Percentiles rank a stretch among this genome's conserved stretches.
phyloP scores from a whole-genome alignment of 345 rosid species.

The Moricandia arvensis region DNA sequence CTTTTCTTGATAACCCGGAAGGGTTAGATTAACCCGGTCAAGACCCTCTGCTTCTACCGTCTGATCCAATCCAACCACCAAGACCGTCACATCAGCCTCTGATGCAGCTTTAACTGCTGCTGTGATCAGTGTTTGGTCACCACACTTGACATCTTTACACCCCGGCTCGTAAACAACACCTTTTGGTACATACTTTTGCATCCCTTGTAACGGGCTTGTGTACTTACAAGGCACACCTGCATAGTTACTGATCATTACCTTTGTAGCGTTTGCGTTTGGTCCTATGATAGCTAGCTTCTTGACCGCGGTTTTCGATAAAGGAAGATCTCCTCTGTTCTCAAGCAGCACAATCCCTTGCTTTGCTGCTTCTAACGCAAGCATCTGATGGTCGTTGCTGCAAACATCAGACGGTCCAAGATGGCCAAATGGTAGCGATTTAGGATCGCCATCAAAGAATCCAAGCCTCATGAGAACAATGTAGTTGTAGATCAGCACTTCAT shows the following conservation, averaged over 20 bases:
- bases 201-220: slow-evolving; percentile 48
- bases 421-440: slow-evolving; percentile 37
- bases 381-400: slow-evolving; percentile 38
- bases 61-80: slow-evolving; percentile 49
- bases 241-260: slow-evolving; percentile 57
- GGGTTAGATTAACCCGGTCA: slow-evolving; percentile 50
- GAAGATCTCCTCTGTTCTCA: slow-evolving; percentile 50
- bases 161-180: slow-evolving; percentile 40
- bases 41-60: slow-evolving; percentile 53
- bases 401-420: slow-evolving; percentile 34
- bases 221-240: slow-evolving; percentile 59
- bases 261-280: slow-evolving; percentile 56
- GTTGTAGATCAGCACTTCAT: slow-evolving; percentile 33
- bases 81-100: slow-evolving; percentile 48
- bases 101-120: slow-evolving; percentile 40
- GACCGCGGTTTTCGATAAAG: background rate
- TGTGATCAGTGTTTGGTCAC: slow-evolving; percentile 37
- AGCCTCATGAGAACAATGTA: slow-evolving; percentile 59
- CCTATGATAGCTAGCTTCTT: slow-evolving; percentile 49
- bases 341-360: slow-evolving; percentile 57
- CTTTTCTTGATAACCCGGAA: slow-evolving; percentile 55
- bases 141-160: slow-evolving; percentile 50
- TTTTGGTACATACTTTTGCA: slow-evolving; percentile 27
- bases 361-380: slow-evolving; percentile 57
- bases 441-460: slow-evolving; percentile 62